Conservation (phyloP, 2,329 filamentous ascomycete species). For the Neofusicoccum ribis region DNA sequence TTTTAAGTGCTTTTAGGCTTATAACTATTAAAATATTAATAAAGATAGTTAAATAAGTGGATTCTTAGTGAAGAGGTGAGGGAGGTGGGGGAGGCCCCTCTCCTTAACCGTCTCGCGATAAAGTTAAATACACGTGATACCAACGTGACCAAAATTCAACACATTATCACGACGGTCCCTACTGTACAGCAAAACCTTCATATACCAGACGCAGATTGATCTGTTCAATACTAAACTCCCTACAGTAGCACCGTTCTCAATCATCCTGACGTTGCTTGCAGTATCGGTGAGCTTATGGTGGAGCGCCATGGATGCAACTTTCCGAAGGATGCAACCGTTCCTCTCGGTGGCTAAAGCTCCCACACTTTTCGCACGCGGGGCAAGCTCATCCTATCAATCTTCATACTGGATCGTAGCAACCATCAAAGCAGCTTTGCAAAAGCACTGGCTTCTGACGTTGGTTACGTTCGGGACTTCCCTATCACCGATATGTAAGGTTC, state of each 20-base stretch:
- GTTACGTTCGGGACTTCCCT: constrained; percentile 23
- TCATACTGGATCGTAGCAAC: constrained; percentile 14
- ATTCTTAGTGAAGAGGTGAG: no score
- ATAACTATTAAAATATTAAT: no score
- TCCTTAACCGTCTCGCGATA: no score
- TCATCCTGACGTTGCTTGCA: constrained; percentile 21
- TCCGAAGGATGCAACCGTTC: constrained; percentile 23
- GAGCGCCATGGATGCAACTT: constrained; percentile 21
- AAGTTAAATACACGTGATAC: no score
- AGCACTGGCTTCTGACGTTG: constrained; percentile 23
- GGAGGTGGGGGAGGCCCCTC: no score
- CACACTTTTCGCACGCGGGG: constrained; percentile 1
- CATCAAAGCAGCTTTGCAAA: constrained; percentile 15
- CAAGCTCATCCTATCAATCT: constrained; percentile 2
- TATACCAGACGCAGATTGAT: not conserved
- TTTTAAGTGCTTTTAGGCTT: no score
- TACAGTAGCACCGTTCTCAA: constrained; percentile 20
- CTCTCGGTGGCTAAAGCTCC: constrained; percentile 21
- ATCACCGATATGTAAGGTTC: constrained; percentile 13
- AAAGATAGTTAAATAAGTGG: no score
- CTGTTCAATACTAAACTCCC: not conserved
- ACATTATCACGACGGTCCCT: not conserved
- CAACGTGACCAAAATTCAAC: no score
- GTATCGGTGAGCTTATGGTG: constrained; percentile 23
- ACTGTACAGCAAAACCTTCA: not conserved